Evolutionary conservation across 148 eudicot genomes (phyloP).

Genomic region (Fagopyrum esculentum): DNA sequence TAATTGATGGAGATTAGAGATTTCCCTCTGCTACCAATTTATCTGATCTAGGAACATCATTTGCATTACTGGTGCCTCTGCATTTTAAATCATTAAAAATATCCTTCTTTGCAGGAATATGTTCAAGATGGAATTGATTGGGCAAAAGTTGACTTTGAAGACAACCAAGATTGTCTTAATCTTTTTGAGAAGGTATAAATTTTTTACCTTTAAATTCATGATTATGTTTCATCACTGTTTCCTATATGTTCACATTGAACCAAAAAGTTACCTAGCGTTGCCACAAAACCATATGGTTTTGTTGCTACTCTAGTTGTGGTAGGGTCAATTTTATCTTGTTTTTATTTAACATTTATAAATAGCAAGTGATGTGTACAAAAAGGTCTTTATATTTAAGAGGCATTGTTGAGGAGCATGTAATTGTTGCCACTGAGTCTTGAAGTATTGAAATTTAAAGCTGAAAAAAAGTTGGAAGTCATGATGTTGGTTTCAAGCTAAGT

Average conservation of each 20-base stretch:
- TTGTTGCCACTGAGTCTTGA: neutral
- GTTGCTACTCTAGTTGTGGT: neutral
- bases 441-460: neutral
- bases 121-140: conserved; percentile 98
- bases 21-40: neutral
- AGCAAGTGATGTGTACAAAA: neutral
- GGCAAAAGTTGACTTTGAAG: conserved; percentile 94
- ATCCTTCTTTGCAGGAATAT: conserved; percentile 48
- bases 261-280: neutral
- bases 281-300: too few species aligned
- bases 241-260: neutral
- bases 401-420: neutral
- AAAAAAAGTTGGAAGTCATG: neutral
- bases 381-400: neutral
- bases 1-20: neutral
- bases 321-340: neutral
- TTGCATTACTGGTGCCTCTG: neutral
- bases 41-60: neutral
- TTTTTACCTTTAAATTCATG: neutral
- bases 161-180: conserved; percentile 91
- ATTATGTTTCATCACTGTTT: neutral
- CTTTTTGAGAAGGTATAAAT: conserved; percentile 80
- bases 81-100: neutral
- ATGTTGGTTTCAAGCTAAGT: neutral
- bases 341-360: neutral